phyloP scores from a whole-genome alignment of 306 rosid genomes.

The Inga leiocalycina region DNA sequence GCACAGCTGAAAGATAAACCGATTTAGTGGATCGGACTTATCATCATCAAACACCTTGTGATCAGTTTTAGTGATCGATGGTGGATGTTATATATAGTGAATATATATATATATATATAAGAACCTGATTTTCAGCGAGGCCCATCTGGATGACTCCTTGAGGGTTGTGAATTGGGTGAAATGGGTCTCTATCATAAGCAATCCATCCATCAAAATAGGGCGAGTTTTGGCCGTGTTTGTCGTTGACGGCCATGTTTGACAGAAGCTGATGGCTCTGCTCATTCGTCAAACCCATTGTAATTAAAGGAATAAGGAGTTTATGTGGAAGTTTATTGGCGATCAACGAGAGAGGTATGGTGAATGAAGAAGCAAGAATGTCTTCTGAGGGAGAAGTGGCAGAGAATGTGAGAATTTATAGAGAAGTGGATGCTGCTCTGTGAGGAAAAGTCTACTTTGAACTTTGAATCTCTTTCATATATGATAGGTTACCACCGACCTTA shows the following conservation, averaged over 20 bases:
- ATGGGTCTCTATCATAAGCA: constrained; percentile 62
- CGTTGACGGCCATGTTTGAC: constrained; percentile 55
- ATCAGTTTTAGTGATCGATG: background rate
- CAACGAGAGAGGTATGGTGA: background rate
- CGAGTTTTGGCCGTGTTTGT: constrained; percentile 56
- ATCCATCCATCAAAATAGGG: constrained; percentile 71
- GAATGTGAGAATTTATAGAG: background rate
- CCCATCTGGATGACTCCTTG: constrained; percentile 73
- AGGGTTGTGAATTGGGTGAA: constrained; percentile 45
- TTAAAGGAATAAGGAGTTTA: background rate
- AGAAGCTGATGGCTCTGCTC: constrained; percentile 21
- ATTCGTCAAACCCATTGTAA: constrained; percentile 6
- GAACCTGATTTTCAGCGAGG: constrained; percentile 70
- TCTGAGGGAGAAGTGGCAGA: background rate
- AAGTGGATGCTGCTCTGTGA: background rate
- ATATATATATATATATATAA: background rate
- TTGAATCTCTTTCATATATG: background rate
- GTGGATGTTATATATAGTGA: background rate
- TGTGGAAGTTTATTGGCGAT: background rate
- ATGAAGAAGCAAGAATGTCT: background rate
- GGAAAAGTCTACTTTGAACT: background rate
- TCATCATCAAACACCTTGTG: background rate
- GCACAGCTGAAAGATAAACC: constrained; percentile 41
- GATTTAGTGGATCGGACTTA: background rate
- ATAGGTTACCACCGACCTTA: background rate